Base-by-base conservation (phyloP, 257 asterid genomes). In the Coffea canephora region DNA sequence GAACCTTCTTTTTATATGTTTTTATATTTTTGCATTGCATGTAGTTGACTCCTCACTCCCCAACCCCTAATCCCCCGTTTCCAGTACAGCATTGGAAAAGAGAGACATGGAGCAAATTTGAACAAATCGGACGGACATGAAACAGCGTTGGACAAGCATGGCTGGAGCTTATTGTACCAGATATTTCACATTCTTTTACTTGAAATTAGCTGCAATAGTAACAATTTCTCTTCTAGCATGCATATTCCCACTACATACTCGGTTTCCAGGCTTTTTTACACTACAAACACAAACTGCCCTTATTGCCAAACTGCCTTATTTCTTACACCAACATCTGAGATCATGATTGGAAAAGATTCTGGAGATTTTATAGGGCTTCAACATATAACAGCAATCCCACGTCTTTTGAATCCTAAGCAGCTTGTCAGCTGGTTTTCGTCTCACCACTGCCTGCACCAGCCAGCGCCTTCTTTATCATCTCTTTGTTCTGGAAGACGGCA, bases 391-490 rank as follows among this genome's bases (percentile, higher is more conserved):
- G 76, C n/a, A 23, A 6, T 16, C 68, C 85, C 85, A 91, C 89
- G 89, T 85, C 74, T 31, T 87, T 88, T 7, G 90, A 87, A 61
- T 16, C 85, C 49, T 50, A 31, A 0, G 73, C 71, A 59, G 67
- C 12, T 76, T 80, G 74, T 73, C 52, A 76, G 61, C 43, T 74
- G 31, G 80, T 71, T 70, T 75, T 61, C 5, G 82, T 43, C 43
- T 50, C 81, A 67, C 57, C 82, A 64, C 62, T 79, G 34, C 70
- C 81, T 55, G 69, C 83, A 1, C 45, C 88, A 36, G 80, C 65
- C 59, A 19, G 77, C 79, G 69, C 78, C 82, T 84, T 84, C 85
- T 83, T 78, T 43, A 89, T 59, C 82, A 74, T 87, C 81, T 79
- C 87, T 76, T 86, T 89, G 31, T 31, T 31, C 31, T 31, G 31